Conservation (phyloP, 1,284 basidiomycete genomes). For the Agroathelia rolfsii region DNA sequence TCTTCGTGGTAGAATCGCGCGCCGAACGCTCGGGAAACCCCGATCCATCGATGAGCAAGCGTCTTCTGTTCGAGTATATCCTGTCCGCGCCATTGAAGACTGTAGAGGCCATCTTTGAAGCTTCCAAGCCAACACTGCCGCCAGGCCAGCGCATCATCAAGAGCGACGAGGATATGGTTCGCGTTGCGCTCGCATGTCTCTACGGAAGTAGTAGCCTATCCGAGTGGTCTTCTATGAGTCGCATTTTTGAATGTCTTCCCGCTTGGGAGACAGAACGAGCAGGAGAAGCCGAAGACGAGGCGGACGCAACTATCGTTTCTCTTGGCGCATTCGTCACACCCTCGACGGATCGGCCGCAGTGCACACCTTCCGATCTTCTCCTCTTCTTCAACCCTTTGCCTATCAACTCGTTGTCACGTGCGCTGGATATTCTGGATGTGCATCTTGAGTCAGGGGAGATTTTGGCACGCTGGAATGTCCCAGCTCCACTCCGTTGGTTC, state of each 20-base stretch:
- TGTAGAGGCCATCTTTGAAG: slow-evolving; percentile 72
- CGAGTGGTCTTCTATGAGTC: slow-evolving; percentile 78
- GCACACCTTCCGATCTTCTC: slow-evolving; percentile 63
- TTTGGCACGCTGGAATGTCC: slow-evolving; percentile 75
- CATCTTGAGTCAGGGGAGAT: slow-evolving; percentile 92
- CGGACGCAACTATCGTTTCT: slow-evolving; percentile 70
- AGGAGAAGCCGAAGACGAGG: slow-evolving; percentile 59
- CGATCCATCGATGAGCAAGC: slow-evolving; percentile 50
- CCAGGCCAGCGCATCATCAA: slow-evolving; percentile 62
- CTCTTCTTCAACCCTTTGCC: slow-evolving; percentile 77
- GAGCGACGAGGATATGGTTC: slow-evolving; percentile 75
- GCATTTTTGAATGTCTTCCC: slow-evolving; percentile 89
- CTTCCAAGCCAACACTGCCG: slow-evolving; percentile 80
- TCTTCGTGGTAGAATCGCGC: slow-evolving; percentile 81
- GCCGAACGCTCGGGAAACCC: slow-evolving; percentile 69
- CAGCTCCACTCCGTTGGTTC: slow-evolving; percentile 77
- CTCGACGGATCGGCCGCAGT: slow-evolving; percentile 47
- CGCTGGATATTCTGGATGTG: slow-evolving; percentile 83
- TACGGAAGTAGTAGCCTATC: slow-evolving; percentile 70
- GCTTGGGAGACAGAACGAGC: slow-evolving; percentile 66
- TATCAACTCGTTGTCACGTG: slow-evolving; percentile 62
- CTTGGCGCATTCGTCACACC: slow-evolving; percentile 74
- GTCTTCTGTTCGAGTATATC: slow-evolving; percentile 69
- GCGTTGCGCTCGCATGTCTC: slow-evolving; percentile 79
- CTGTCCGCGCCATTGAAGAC: slow-evolving; percentile 58